Conservation (phyloP, 768 basidiomycete species). For the Rhizopogon vulgaris region DNA sequence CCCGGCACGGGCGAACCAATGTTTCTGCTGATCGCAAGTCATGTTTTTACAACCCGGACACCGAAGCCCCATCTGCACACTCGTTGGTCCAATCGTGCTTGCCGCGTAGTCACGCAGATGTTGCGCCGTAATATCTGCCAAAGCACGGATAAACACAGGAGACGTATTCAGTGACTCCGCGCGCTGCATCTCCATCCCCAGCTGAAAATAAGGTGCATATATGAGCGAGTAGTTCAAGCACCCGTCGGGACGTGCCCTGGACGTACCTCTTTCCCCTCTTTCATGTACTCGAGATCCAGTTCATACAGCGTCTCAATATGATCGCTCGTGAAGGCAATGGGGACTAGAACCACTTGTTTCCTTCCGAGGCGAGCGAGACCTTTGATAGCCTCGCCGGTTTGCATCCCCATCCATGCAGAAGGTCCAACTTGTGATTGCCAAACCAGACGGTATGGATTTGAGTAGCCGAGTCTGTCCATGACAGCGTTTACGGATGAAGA, state of each 20-base stretch:
- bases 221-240: background rate
- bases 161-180: constrained; percentile 92
- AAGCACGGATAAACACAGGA: constrained; percentile 89
- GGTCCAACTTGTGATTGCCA: constrained; percentile 99
- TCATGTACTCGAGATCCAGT: constrained; percentile 88
- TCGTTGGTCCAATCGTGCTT: constrained; percentile 56
- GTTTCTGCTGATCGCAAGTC: constrained; percentile 82
- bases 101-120: constrained; percentile 64
- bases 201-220: constrained; percentile 38
- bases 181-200: constrained; percentile 84
- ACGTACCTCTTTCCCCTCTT: constrained; percentile 84
- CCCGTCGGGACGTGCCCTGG: background rate
- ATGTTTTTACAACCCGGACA: constrained; percentile 93
- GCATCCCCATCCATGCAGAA: constrained; percentile 96
- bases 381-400: constrained; percentile 88
- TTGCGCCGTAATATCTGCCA: constrained; percentile 83
- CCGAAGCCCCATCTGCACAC: constrained; percentile 75
- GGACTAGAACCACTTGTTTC: constrained; percentile 78
- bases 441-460: constrained; percentile 86
- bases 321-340: constrained; percentile 98
- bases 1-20: constrained; percentile 83
- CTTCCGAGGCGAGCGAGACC: constrained; percentile 71
- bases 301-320: constrained; percentile 99
- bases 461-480: constrained; percentile 77
- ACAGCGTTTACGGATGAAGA: constrained; percentile 90